Conservation (phyloP, 1,139 yeast species). For the Pichia sp. region DNA sequence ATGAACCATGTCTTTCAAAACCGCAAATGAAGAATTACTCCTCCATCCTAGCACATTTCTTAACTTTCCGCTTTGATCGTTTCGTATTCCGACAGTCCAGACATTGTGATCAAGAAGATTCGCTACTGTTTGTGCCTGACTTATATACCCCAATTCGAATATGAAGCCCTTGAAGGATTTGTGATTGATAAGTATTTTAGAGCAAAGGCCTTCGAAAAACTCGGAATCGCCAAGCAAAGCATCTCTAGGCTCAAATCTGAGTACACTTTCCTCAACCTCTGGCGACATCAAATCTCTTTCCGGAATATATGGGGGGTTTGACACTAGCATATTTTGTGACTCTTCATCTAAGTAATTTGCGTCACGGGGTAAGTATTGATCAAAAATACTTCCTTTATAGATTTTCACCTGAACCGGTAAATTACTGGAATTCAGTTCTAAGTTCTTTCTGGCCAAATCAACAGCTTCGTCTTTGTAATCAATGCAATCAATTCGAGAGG, state of each 20-base stretch:
- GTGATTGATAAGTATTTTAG: slow-evolving; percentile 37
- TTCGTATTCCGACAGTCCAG: slow-evolving; percentile 30
- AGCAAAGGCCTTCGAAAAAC: slow-evolving; percentile 57
- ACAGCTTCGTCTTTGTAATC: slow-evolving; percentile 61
- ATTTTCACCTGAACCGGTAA: slow-evolving; percentile 10
- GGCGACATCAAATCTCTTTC: slow-evolving; percentile 36
- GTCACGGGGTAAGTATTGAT: slow-evolving; percentile 32
- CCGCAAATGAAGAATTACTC: slow-evolving; percentile 11
- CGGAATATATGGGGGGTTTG: slow-evolving; percentile 91
- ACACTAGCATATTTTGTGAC: slow-evolving; percentile 50
- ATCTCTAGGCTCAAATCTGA: slow-evolving; percentile 63
- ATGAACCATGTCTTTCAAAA: slow-evolving; percentile 20
- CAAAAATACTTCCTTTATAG: slow-evolving; percentile 17
- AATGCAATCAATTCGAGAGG: slow-evolving; percentile 44
- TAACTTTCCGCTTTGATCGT: slow-evolving; percentile 26
- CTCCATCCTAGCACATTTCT: slow-evolving; percentile 40
- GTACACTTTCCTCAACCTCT: slow-evolving; percentile 48
- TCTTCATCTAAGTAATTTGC: background rate
- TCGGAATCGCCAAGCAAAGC: slow-evolving; percentile 77
- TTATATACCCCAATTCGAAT: slow-evolving; percentile 31
- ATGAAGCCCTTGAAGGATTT: slow-evolving; percentile 33
- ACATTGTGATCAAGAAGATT: slow-evolving; percentile 4
- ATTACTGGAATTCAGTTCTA: slow-evolving; percentile 12
- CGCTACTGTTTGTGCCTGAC: slow-evolving; percentile 26
- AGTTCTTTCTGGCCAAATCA: slow-evolving; percentile 47